These are phyloP conservation scores for Pseudonitzschia multistriata DNA, from an alignment of 108 stramenopile genomes.

Conservation along the genomic window DNA sequence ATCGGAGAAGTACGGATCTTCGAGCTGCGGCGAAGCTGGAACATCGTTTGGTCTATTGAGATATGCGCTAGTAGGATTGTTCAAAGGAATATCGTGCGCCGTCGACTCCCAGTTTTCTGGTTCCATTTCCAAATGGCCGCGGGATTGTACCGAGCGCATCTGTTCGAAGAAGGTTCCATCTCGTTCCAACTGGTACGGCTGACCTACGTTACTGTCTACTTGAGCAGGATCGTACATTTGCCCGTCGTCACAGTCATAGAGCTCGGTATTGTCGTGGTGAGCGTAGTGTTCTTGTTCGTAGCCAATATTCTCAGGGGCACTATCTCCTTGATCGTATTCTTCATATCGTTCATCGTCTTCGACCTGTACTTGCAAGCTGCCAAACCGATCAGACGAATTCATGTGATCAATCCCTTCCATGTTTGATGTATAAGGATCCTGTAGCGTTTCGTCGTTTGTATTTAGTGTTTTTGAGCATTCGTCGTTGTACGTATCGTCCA, in stretches of 20 bases:
- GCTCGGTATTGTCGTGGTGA: neutral
- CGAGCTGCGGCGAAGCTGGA: slow-evolving; percentile 10
- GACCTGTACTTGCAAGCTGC: neutral
- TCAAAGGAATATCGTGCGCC: neutral
- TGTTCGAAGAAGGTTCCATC: slow-evolving; percentile 13
- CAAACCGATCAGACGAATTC: neutral
- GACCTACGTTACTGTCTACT: neutral
- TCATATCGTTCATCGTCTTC: slow-evolving; percentile 5
- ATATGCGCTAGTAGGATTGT: neutral
- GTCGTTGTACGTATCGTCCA: slow-evolving; percentile 9
- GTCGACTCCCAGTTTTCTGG: neutral
- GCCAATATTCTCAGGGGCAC: neutral
- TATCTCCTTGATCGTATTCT: neutral
- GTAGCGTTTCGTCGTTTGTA: slow-evolving; percentile 2
- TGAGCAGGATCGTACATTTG: neutral
- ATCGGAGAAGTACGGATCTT: slow-evolving; percentile 8
- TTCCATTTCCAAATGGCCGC: neutral
- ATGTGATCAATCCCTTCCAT: neutral
- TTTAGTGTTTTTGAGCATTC: slow-evolving; percentile 15
- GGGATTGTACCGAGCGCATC: neutral
- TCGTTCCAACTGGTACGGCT: neutral
- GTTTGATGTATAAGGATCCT: neutral
- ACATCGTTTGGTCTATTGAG: neutral
- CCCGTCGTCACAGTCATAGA: slow-evolving; percentile 14
- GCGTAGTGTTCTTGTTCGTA: neutral